Base-by-base conservation (phyloP, 805 yeast species). In the Starmerella davenportii region DNA sequence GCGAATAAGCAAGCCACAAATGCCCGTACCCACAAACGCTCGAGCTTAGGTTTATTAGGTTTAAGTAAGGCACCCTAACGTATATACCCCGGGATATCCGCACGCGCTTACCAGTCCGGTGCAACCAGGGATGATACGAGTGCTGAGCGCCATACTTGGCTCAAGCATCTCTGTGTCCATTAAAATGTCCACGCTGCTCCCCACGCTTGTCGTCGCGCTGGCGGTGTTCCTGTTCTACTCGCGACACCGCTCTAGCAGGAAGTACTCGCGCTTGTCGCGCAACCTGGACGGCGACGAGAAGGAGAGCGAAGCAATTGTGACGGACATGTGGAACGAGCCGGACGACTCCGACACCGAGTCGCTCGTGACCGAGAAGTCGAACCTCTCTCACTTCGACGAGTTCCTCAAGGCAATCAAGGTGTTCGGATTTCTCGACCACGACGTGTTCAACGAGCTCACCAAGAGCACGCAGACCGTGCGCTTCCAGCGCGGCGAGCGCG, bases 361-460 rank as follows among this genome's bases (percentile, higher is more conserved):
- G 14, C 56, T 55, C 18, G 61, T 59, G 32, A n/a, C 4, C 5
- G 51, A 57, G 21, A 63, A 70, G 34, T 61, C 68, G 4, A 58
- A 70, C 34, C 60, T 77, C 1, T 75, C 79, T 35, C 85, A 82
- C 52, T 61, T 87, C 38, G 95, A 87, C 55, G 93, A 85, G 40
- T 87, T 87, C 50, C 60, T 87, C 34, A 70, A 80, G 37, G 96
- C 95, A 2, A 80, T 90, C 46, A 84, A 82, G 57, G 78, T 90
- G 5, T 90, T 87, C 61, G 96, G 96, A 2, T 87, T 87, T 56
- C 64, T 87, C 36, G 96, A 87, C 47, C 69, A 76, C 43, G 78
- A 80, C 2, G 95, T 87, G 1, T 85, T 87, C 56, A 92, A 85
- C 53, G 96, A 85, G 51, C 66, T 87, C 49, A 85, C 96, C 3